Base-by-base conservation (phyloP, 176 grass and related monocot genomes). In the Leersia perrieri region DNA sequence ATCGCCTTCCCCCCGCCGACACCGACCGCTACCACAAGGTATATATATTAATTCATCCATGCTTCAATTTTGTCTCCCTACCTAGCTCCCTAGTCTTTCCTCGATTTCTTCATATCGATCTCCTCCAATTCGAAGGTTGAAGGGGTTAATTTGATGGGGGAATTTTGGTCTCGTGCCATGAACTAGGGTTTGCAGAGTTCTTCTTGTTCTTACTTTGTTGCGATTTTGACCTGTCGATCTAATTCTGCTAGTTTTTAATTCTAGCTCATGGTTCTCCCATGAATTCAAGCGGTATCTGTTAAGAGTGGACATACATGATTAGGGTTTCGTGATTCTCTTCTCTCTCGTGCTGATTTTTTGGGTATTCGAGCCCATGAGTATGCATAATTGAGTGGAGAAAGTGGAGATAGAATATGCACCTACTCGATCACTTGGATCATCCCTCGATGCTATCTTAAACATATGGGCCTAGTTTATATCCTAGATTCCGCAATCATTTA, bases 11-110 rank as follows among this genome's bases (percentile, higher is more conserved):
- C 18, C 87, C 78, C 2, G 77, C 64, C 16, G 73, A 99, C 47
- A 74, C 87, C 14, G 82, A 96, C 75, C 93, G 87, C 1, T 87
- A 92, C 88, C 75, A 88, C 75, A 99, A 94, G 93, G 97, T 99
- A 87, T 3, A 3, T 11, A 9, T 9, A 40, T 13, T 0, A 2
- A 45, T 60, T 36, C 45, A n/a, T 40, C 22, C 75, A 10, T 23
- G 53, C 53, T 25, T 58, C 22, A 9, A n/a, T n/a, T n/a, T n/a
- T n/a, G n/a, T n/a, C n/a, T n/a, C n/a, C n/a, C n/a, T n/a, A n/a
- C n/a, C n/a, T n/a, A n/a, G n/a, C n/a, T n/a, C n/a, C n/a, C n/a
- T n/a, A n/a, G n/a, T n/a, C n/a, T n/a, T n/a, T n/a, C n/a, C n/a
- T n/a, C n/a, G n/a, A n/a, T n/a, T n/a, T n/a, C n/a, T n/a, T n/a